These are phyloP conservation scores for Termitomyces sp. DNA, from an alignment of 768 basidiomycete genomes.

Conservation along the genomic window DNA sequence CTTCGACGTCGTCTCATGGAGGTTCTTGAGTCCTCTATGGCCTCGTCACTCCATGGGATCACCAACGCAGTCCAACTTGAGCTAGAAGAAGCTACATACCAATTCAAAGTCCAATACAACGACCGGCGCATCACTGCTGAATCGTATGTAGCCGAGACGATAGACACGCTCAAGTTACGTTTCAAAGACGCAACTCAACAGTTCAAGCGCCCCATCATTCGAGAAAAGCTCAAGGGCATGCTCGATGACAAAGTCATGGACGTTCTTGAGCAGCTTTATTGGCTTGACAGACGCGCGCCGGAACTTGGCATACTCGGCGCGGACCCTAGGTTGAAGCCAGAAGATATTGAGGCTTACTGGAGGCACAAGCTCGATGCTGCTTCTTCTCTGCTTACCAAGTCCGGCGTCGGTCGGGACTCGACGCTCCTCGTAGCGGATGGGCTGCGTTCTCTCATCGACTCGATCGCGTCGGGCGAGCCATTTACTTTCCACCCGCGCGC, in stretches of 20 bases:
- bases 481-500: conserved; percentile 89
- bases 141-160: conserved; percentile 96
- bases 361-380: conserved; percentile 95
- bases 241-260: conserved; percentile 97
- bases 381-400: conserved; percentile 89
- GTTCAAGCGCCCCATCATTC: conserved; percentile 87
- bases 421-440: conserved; percentile 95
- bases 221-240: conserved; percentile 86
- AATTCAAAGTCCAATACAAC: conserved; percentile 99
- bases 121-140: conserved; percentile 93
- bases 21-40: conserved; percentile 97
- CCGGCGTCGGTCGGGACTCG: conserved; percentile 91
- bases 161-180: conserved; percentile 86
- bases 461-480: conserved; percentile 85
- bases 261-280: conserved; percentile 94
- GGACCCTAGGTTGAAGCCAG: conserved; percentile 65
- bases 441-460: conserved; percentile 83
- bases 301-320: conserved; percentile 72
- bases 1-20: conserved; percentile 92
- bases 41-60: conserved; percentile 91
- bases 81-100: conserved; percentile 94
- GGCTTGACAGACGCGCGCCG: conserved; percentile 83
- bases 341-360: conserved; percentile 90
- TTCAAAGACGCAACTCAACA: conserved; percentile 84
- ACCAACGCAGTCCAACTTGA: conserved; percentile 97